phyloP scores from a whole-genome alignment of 345 rosid species.

The Hibiscus tridactylites region DNA sequence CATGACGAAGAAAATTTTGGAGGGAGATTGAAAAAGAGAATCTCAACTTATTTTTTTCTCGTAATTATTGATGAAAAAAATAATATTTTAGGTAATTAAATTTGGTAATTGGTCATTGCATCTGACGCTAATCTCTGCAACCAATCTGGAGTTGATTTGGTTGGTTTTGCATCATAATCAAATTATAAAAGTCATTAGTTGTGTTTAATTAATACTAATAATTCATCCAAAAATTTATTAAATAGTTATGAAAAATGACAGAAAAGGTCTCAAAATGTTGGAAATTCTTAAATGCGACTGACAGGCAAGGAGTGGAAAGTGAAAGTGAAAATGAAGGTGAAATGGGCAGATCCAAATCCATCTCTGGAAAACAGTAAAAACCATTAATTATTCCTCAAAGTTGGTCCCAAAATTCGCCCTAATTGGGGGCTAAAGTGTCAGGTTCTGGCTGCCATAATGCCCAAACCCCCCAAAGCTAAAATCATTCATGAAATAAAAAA shows the following conservation, averaged over 20 bases:
- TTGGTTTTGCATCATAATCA: too few relatives aligned
- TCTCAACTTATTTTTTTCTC: too few relatives aligned
- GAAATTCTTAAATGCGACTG: not conserved
- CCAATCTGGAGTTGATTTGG: too few relatives aligned
- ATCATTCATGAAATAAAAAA: not conserved
- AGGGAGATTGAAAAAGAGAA: too few relatives aligned
- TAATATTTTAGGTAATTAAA: too few relatives aligned
- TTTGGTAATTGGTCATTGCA: too few relatives aligned
- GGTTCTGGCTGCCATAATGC: not conserved
- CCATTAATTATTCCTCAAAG: slow-evolving; percentile 6
- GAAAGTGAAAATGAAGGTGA: not conserved
- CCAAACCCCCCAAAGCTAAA: not conserved
- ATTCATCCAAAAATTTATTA: too few relatives aligned
- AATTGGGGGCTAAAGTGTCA: slow-evolving; percentile 11
- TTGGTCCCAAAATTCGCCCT: slow-evolving; percentile 20
- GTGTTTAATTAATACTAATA: too few relatives aligned
- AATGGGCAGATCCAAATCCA: slow-evolving; percentile 10
- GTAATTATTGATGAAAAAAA: too few relatives aligned
- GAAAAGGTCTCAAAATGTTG: not conserved
- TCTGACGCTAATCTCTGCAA: too few relatives aligned
- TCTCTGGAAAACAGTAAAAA: not conserved
- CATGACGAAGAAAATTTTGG: too few relatives aligned
- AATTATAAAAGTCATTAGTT: too few relatives aligned
- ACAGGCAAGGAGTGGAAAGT: not conserved
- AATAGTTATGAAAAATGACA: not conserved